Percentiles rank a stretch among this genome's conserved stretches.
Evolutionary conservation across 441 rosid genomes (phyloP).

Genomic region (Populus hybrid): DNA sequence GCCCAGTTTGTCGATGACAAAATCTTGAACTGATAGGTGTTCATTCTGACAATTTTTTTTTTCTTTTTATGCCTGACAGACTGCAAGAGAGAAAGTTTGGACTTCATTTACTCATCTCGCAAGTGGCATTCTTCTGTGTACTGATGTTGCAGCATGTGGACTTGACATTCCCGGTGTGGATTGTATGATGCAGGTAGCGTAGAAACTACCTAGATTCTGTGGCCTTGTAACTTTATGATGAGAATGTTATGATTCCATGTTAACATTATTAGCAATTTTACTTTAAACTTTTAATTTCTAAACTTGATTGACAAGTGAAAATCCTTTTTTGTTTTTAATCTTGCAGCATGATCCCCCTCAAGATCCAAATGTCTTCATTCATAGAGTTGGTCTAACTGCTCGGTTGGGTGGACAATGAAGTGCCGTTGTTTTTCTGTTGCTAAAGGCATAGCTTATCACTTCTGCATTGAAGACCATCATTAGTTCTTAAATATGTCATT

Average conservation of each 20-base stretch:
- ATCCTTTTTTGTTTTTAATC: background rate
- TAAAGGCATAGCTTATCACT: constrained; percentile 49
- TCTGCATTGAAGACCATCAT: background rate
- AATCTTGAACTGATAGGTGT: constrained; percentile 1
- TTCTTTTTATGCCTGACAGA: constrained; percentile 29
- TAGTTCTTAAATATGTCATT: background rate
- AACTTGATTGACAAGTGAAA: no score
- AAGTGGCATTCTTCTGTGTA: constrained; percentile 78
- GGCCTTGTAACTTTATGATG: constrained; percentile 3
- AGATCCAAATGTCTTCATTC: constrained; percentile 76
- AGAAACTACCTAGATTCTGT: background rate
- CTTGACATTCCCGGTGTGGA: constrained; percentile 93
- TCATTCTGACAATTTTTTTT: constrained; percentile 34
- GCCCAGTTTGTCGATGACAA: constrained; percentile 36
- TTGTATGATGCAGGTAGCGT: constrained; percentile 76
- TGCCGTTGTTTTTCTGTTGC: constrained; percentile 62
- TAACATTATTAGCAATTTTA: background rate
- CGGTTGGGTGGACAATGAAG: constrained; percentile 79
- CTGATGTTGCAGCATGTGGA: constrained; percentile 97
- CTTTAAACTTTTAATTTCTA: background rate
- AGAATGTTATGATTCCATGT: background rate
- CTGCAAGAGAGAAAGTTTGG: constrained; percentile 75
- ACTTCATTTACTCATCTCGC: constrained; percentile 68
- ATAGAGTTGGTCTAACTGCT: constrained; percentile 93
- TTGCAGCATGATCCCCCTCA: constrained; percentile 91